Evolutionary conservation across 148 eudicot genomes (phyloP).

Genomic region (Mesembryanthemum crystallinum): DNA sequence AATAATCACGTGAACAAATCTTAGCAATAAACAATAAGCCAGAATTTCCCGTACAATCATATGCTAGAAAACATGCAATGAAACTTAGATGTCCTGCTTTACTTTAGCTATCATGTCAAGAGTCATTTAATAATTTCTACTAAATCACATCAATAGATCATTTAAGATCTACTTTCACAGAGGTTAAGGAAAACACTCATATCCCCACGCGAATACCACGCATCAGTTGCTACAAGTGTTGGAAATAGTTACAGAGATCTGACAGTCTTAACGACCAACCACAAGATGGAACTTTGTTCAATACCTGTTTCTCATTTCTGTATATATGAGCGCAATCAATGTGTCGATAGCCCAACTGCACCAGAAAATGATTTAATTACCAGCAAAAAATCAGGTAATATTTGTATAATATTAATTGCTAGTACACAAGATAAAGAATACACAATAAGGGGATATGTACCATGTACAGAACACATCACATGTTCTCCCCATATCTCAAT

Average conservation of each 20-base stretch:
- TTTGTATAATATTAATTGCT: background rate
- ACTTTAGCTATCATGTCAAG: no score
- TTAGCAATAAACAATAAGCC: background rate
- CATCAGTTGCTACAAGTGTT: background rate
- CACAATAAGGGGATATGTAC: background rate
- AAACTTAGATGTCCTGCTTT: background rate
- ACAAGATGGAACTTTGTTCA: background rate
- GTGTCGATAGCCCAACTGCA: slow-evolving; percentile 63
- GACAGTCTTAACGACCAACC: background rate
- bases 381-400: background rate
- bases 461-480: background rate
- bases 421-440: no score
- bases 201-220: background rate
- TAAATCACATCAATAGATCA: background rate
- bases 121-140: background rate
- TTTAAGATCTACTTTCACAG: no score
- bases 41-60: background rate
- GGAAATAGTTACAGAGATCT: background rate
- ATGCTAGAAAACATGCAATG: background rate
- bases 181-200: no score
- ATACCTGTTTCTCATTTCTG: slow-evolving; percentile 54
- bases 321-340: slow-evolving; percentile 55
- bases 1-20: background rate
- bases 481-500: no score
- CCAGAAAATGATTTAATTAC: no score